A percentile compares a stretch with the other conserved stretches of the same genome.
These are phyloP conservation scores for Fraxinus xanthoxyloides DNA, from an alignment of 305 asterid species.

Conservation along the genomic window DNA sequence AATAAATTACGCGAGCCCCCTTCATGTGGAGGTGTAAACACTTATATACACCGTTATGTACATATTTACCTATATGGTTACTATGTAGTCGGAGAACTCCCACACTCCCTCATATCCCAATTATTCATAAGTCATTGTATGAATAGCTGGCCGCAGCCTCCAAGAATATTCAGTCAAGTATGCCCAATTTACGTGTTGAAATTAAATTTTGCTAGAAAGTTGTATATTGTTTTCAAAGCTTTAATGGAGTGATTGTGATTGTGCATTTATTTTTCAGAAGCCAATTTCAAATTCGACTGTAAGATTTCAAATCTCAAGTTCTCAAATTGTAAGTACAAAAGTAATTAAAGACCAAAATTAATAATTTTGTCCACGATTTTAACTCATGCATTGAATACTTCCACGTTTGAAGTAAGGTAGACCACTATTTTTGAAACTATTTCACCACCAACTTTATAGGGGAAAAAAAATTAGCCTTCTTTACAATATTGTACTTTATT, in stretches of 20 bases:
- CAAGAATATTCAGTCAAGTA: no score
- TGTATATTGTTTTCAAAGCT: neutral
- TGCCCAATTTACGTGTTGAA: neutral
- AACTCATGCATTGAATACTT: neutral
- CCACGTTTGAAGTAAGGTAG: neutral
- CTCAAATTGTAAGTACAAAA: no score
- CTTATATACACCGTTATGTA: no score
- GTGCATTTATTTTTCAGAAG: neutral
- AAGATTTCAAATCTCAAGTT: neutral
- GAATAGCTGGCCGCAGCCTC: neutral
- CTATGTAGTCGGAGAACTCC: no score
- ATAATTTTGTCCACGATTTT: conserved; percentile 5
- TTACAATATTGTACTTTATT: neutral
- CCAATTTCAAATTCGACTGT: neutral
- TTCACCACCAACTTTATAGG: conserved; percentile 5
- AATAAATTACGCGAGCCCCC: no score
- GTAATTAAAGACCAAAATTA: neutral
- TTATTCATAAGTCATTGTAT: no score
- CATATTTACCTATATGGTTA: neutral
- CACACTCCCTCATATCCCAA: no score
- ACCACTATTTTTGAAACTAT: neutral
- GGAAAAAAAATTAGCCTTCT: neutral
- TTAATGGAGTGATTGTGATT: neutral
- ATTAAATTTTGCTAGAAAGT: neutral
- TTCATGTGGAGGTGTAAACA: no score